Evolutionary conservation across 129 eudicot species (phyloP).

Genomic region (Chrysanthemum lavandulifolium): DNA sequence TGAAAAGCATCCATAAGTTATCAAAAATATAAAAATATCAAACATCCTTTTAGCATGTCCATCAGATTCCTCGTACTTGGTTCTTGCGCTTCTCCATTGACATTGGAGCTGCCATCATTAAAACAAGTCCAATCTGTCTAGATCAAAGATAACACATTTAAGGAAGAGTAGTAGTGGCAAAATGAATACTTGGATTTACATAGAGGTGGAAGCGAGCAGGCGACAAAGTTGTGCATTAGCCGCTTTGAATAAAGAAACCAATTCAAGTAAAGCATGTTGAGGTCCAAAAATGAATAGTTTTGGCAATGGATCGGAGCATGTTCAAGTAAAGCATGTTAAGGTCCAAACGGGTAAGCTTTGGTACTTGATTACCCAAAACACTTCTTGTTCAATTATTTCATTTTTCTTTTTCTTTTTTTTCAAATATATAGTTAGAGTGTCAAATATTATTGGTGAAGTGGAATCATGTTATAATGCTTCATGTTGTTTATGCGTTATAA

Average conservation of each 20-base stretch:
- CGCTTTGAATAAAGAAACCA: no score
- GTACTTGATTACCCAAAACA: background rate
- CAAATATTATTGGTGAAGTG: no score
- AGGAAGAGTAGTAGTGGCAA: background rate
- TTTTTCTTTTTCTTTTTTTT: no score
- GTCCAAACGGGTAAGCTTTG: background rate
- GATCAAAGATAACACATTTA: background rate
- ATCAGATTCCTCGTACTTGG: slow-evolving; percentile 24
- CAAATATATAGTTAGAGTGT: no score
- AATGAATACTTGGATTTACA: no score
- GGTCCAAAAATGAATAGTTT: background rate
- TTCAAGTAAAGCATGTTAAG: background rate
- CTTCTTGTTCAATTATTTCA: background rate
- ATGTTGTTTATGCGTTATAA: no score
- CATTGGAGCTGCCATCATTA: slow-evolving; percentile 60
- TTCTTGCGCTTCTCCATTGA: slow-evolving; percentile 58
- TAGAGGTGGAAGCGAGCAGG: no score
- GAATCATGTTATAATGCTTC: no score
- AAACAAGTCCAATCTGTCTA: slow-evolving; percentile 10
- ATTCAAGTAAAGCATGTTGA: no score
- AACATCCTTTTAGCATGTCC: slow-evolving; percentile 24
- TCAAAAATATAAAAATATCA: background rate
- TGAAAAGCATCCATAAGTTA: slow-evolving; percentile 6
- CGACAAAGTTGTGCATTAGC: no score
- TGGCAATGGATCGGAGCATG: background rate